Conservation (phyloP, 2,329 filamentous ascomycete species). For the Dactylellina parvicollis region DNA sequence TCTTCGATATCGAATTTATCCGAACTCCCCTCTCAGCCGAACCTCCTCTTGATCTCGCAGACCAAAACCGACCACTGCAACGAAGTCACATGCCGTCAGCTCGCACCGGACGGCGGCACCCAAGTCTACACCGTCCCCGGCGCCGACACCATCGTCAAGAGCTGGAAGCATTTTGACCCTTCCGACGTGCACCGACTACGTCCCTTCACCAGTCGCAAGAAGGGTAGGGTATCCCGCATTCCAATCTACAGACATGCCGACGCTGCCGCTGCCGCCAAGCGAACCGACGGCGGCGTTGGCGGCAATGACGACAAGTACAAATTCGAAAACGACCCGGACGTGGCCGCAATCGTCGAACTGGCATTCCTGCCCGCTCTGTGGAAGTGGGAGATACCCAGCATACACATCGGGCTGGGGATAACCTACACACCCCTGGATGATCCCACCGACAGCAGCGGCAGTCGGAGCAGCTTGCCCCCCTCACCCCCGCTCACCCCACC, state of each 20-base stretch:
- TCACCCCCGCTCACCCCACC: conserved; percentile 32
- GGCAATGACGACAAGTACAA: conserved; percentile 55
- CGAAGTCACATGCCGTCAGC: conserved; percentile 72
- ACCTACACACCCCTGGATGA: conserved; percentile 60
- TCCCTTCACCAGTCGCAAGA: conserved; percentile 41
- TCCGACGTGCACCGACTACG: conserved; percentile 60
- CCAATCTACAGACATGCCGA: conserved; percentile 66
- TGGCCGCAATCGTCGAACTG: conserved; percentile 50
- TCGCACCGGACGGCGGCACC: conserved; percentile 63
- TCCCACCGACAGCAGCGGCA: background rate
- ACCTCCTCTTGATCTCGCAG: conserved; percentile 70
- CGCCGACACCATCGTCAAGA: conserved; percentile 72
- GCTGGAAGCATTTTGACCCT: conserved; percentile 75
- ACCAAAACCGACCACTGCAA: conserved; percentile 77
- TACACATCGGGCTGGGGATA: conserved; percentile 55
- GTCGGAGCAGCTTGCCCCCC: conserved; percentile 48
- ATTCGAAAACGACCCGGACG: conserved; percentile 59
- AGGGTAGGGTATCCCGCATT: conserved; percentile 57
- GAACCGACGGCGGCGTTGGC: conserved; percentile 60
- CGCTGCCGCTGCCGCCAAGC: conserved; percentile 59
- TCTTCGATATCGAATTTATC: conserved; percentile 69
- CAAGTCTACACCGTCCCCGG: conserved; percentile 61
- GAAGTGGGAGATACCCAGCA: conserved; percentile 56
- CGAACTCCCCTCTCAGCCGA: conserved; percentile 66
- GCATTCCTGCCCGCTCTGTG: conserved; percentile 54